Evolutionary conservation across 768 basidiomycete genomes (phyloP).

Genomic region (Kwoniella sp.): DNA sequence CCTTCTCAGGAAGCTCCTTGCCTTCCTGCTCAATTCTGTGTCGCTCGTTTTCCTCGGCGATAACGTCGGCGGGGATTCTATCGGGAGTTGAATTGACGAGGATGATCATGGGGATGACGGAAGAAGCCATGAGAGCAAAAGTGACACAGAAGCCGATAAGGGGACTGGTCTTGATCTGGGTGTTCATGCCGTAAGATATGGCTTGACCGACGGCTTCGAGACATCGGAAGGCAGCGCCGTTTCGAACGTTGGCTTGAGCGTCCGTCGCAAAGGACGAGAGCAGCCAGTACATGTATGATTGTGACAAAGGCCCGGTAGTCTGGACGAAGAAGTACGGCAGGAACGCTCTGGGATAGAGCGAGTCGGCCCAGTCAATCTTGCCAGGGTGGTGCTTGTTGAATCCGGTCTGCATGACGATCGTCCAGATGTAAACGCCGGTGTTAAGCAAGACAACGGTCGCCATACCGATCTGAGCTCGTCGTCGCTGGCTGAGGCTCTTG

Average conservation of each 20-base stretch:
- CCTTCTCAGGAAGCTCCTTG: constrained; percentile 11
- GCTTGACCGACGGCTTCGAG: constrained; percentile 45
- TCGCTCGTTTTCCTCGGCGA: constrained; percentile 15
- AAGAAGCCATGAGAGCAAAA: constrained; percentile 21
- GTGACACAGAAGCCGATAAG: constrained; percentile 27
- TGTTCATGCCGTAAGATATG: constrained; percentile 30
- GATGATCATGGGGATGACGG: constrained; percentile 17
- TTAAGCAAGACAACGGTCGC: constrained; percentile 11
- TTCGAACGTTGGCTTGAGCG: constrained; percentile 31
- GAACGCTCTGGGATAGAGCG: constrained; percentile 14
- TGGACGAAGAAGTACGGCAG: constrained; percentile 26
- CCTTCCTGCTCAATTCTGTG: not conserved
- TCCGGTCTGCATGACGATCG: constrained; percentile 11
- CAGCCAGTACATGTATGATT: constrained; percentile 45
- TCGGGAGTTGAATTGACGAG: constrained; percentile 24
- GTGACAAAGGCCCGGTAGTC: constrained; percentile 28
- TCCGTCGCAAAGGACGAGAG: constrained; percentile 38
- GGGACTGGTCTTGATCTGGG: constrained; percentile 20
- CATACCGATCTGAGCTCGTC: constrained; percentile 7
- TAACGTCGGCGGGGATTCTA: constrained; percentile 22
- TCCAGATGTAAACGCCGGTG: constrained; percentile 17
- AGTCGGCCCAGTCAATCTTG: constrained; percentile 15
- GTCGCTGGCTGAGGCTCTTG: constrained; percentile 24
- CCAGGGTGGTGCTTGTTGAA: constrained; percentile 18
- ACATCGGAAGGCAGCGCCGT: constrained; percentile 41